Percentiles rank a stretch among this genome's conserved stretches.
phyloP scores from a whole-genome alignment of 768 basidiomycete species.

The Russula sp. region DNA sequence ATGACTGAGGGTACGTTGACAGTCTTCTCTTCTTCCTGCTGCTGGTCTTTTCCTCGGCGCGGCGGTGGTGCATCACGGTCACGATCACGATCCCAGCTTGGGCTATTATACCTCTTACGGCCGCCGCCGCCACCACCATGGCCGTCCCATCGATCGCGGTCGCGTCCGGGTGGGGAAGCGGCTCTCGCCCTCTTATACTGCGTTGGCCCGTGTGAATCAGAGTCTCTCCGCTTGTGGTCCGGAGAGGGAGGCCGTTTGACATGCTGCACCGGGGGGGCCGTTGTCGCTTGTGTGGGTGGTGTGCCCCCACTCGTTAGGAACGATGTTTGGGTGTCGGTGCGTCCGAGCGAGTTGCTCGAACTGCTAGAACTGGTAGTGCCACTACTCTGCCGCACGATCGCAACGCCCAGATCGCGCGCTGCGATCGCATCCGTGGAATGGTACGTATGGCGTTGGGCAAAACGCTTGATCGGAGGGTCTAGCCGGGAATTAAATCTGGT shows the following conservation, averaged over 20 bases:
- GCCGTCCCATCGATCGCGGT: slow-evolving; percentile 38
- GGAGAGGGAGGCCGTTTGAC: slow-evolving; percentile 30
- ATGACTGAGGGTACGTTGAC: slow-evolving; percentile 44
- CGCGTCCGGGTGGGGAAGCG: slow-evolving; percentile 43
- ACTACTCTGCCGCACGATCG: slow-evolving; percentile 34
- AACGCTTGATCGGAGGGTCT: slow-evolving; percentile 89
- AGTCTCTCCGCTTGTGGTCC: slow-evolving; percentile 36
- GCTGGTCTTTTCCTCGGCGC: slow-evolving; percentile 31
- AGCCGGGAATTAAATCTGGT: background rate
- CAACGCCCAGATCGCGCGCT: slow-evolving; percentile 79
- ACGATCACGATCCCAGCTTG: slow-evolving; percentile 39
- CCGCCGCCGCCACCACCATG: slow-evolving; percentile 26
- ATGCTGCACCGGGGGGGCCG: slow-evolving; percentile 26
- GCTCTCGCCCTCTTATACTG: slow-evolving; percentile 40
- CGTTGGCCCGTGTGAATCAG: slow-evolving; percentile 35
- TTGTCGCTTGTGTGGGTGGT: slow-evolving; percentile 33
- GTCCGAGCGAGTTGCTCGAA: slow-evolving; percentile 17
- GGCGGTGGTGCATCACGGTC: slow-evolving; percentile 36
- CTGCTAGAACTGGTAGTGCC: slow-evolving; percentile 18
- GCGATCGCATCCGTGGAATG: slow-evolving; percentile 85
- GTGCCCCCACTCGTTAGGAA: slow-evolving; percentile 23
- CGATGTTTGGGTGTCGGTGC: slow-evolving; percentile 21
- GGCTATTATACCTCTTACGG: slow-evolving; percentile 37
- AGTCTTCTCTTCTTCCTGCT: slow-evolving; percentile 39
- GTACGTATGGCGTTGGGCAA: slow-evolving; percentile 81